Evolutionary conservation across 1,284 basidiomycete species (phyloP), one percentile per base, ranked within the genome.

Genomic region (Gymnopus androsaceus): DNA sequence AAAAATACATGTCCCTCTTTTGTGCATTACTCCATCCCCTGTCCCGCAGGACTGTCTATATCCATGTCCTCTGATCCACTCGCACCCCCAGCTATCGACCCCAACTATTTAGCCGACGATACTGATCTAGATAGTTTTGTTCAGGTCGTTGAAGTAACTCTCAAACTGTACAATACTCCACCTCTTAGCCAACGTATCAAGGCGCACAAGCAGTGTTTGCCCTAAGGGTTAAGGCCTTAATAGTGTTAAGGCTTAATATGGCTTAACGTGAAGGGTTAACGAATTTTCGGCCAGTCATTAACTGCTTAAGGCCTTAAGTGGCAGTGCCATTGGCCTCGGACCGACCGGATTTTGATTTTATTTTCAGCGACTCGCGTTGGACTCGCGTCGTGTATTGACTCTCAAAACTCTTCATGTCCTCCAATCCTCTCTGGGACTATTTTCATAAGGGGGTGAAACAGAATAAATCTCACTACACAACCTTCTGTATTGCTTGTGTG

Each of bases 41-140:
- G 44, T 54, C 61, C 17, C 51, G 63, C 9, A 64, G 64, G 19
- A 61, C 64, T 0, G 61, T 65, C 7, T 73, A 75, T 56, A 70
- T 76, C 40, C n/a, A 64, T 66, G 3, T 73, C 73, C 2, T 36
- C 63, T 4, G 68, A 79, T 61, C 76, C 77, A 0, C 59, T 66
- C 7, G 69, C 65, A 2, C 67, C 75, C 52, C 77, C 79, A 1
- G 59, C 67, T 31, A 69, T 81, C 23, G 72, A 81, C 52, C 74
- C 75, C 34, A 67, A 69, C 23, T 73, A 74, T 58, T 74, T 79
- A 56, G 67, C 64, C n/a, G 65, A 75, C 48, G 63, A 67, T 38
- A 56, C 61, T 41, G 79, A 80, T 59, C 34, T 55, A 17, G 54
- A 55, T 8, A 9, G 41, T 11, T 37, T 55, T 23, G 36, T 42